These are phyloP conservation scores for Plantago rigida DNA, from an alignment of 305 asterid species.

Conservation along the genomic window DNA sequence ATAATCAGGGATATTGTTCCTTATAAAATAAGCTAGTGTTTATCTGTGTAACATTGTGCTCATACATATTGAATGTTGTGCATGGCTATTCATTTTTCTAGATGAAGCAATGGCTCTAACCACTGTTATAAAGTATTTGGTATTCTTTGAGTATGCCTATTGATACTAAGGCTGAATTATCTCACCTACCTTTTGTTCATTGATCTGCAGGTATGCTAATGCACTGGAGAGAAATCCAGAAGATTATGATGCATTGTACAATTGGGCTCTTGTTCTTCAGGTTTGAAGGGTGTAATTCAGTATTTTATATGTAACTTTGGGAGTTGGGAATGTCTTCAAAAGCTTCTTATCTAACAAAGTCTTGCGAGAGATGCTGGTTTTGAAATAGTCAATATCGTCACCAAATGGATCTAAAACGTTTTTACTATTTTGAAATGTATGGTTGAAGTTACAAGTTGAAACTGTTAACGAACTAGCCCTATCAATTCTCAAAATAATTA, in stretches of 20 bases:
- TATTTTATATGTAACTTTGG: constrained; percentile 16
- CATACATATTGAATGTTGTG: constrained; percentile 6
- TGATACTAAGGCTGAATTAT: constrained; percentile 18
- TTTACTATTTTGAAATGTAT: too few relatives aligned
- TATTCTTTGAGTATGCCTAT: constrained; percentile 19
- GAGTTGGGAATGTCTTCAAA: background rate
- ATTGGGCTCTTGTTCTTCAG: constrained; percentile 99
- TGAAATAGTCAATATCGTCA: too few relatives aligned
- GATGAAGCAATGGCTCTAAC: constrained; percentile 18
- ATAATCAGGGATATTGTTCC: background rate
- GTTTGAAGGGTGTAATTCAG: constrained; percentile 34
- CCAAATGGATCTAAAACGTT: too few relatives aligned
- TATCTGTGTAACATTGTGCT: constrained; percentile 14
- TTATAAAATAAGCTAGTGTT: background rate
- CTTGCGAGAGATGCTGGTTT: too few relatives aligned
- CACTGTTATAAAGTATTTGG: background rate
- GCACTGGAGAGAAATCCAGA: constrained; percentile 85
- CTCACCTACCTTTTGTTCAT: constrained; percentile 22
- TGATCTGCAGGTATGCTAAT: constrained; percentile 68
- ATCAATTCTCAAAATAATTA: constrained; percentile 13
- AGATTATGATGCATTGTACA: constrained; percentile 95
- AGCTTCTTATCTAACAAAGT: too few relatives aligned
- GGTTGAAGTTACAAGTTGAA: too few relatives aligned
- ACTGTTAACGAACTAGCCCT: background rate
- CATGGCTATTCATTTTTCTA: constrained; percentile 6